These are phyloP conservation scores for Neurospora sp. DNA, from an alignment of 495 filamentous ascomycete species.

Conservation along the genomic window DNA sequence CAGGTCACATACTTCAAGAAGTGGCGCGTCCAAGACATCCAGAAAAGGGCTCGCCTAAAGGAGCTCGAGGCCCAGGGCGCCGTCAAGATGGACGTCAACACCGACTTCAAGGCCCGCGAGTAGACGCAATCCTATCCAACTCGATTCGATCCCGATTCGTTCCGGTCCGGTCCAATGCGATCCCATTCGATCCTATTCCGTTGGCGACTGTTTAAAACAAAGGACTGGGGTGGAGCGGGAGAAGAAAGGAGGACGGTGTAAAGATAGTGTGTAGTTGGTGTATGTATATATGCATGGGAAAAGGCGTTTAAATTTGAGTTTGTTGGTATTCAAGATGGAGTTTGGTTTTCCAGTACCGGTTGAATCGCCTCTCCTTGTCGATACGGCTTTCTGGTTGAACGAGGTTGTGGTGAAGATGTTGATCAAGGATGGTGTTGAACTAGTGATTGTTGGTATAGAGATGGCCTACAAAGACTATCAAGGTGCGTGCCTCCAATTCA, in stretches of 20 bases:
- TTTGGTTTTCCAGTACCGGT: neutral
- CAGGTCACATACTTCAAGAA: conserved; percentile 98
- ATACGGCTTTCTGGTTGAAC: neutral
- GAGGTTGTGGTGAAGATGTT: neutral
- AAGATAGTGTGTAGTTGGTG: neutral
- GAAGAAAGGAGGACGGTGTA: neutral
- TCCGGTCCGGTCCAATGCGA: neutral
- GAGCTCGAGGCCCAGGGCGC: conserved; percentile 74
- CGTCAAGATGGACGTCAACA: conserved; percentile 39
- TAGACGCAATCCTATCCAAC: neutral
- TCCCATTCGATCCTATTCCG: too few relatives aligned
- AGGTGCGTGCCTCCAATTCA: neutral
- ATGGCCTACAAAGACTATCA: neutral
- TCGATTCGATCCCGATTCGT: neutral
- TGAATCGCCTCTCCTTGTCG: neutral
- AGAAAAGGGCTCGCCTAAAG: conserved; percentile 70
- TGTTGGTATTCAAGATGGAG: neutral
- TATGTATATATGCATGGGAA: neutral
- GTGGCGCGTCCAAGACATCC: conserved; percentile 80
- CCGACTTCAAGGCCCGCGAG: conserved; percentile 12
- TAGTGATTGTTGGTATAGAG: neutral
- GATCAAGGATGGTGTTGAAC: neutral
- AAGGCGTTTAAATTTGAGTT: neutral
- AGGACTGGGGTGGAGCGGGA: neutral
- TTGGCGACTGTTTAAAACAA: too few relatives aligned